Conservation (phyloP, 345 rosid genomes). For the Rhodamnia argentea region DNA sequence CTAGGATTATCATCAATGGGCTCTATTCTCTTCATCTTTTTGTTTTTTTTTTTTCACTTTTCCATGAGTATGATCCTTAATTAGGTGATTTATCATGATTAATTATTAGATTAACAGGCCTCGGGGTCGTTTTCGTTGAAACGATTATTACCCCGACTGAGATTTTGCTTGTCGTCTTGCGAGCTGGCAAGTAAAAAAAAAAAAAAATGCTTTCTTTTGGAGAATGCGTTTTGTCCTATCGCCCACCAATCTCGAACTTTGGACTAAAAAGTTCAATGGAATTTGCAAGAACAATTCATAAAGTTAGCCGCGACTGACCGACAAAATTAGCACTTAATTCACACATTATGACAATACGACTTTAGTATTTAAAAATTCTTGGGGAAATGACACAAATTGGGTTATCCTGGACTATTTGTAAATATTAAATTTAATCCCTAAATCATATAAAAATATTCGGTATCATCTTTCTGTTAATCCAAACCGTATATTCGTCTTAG, state of each 20-base stretch:
- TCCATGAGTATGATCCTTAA: not conserved
- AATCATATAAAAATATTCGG: accelerated
- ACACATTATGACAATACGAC: not conserved
- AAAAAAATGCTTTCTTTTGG: not conserved
- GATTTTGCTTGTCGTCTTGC: not conserved
- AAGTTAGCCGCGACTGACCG: not conserved
- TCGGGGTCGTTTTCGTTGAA: not conserved
- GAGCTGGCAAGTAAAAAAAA: not conserved
- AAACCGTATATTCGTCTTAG: not conserved
- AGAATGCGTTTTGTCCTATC: not conserved
- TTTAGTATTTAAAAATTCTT: not conserved
- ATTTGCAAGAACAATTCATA: not conserved
- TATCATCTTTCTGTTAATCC: not conserved
- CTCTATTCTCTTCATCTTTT: not conserved
- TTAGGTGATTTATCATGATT: not conserved
- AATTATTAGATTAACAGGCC: not conserved
- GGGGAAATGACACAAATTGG: not conserved
- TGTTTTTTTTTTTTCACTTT: not conserved
- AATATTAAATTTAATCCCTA: not conserved
- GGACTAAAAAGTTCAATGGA: not conserved
- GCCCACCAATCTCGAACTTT: not conserved
- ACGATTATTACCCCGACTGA: not conserved
- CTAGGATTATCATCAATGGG: not conserved
- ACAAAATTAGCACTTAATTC: not conserved
- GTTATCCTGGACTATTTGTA: not conserved